Evolutionary conservation across 345 rosid species (phyloP).

Genomic region (Heritiera littoralis): DNA sequence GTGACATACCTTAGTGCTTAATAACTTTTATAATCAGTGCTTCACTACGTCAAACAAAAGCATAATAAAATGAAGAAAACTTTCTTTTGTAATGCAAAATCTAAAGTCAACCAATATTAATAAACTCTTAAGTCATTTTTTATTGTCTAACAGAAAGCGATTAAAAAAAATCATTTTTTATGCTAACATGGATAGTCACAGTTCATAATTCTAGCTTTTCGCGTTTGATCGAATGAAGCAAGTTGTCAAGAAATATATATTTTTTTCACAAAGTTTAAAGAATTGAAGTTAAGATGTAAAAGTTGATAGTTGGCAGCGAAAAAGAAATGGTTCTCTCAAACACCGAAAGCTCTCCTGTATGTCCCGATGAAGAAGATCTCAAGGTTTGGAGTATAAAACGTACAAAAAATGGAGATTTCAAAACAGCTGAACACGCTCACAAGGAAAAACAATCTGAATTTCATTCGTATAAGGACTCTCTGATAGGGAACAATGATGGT

Average conservation of each 20-base stretch:
- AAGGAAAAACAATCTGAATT: no score
- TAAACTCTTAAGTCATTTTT: neutral
- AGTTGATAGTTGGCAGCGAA: no score
- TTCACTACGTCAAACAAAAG: neutral
- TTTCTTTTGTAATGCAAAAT: neutral
- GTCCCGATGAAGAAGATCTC: no score
- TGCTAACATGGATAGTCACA: neutral
- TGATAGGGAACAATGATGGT: no score
- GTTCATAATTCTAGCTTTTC: neutral
- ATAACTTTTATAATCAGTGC: neutral
- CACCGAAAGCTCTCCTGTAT: no score
- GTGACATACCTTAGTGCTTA: neutral
- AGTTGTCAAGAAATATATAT: neutral
- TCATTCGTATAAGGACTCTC: no score
- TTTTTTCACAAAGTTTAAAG: neutral
- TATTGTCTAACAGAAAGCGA: neutral
- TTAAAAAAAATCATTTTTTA: neutral
- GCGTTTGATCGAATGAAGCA: neutral
- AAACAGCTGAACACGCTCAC: no score
- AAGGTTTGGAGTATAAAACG: no score
- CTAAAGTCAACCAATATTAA: neutral
- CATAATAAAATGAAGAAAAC: neutral
- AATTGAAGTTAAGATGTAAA: no score
- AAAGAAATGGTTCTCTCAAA: no score
- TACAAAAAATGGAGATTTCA: no score